Percentiles rank a stretch among this genome's conserved stretches.
phyloP scores from a whole-genome alignment of 2,329 filamentous ascomycete genomes.

The Epichloe aotearoae region DNA sequence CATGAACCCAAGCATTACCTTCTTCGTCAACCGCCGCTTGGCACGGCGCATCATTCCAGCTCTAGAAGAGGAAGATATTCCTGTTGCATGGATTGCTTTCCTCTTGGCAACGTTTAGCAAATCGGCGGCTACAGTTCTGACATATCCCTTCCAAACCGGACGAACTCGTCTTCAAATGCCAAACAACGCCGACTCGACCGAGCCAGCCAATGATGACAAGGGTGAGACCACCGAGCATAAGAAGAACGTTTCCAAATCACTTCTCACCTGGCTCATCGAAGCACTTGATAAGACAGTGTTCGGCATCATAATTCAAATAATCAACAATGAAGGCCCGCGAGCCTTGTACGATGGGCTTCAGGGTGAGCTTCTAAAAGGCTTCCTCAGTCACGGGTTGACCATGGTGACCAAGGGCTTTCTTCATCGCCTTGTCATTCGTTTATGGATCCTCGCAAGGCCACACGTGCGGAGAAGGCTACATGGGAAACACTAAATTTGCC shows the following conservation, averaged over 20 bases:
- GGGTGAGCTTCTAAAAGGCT: slow-evolving; percentile 68
- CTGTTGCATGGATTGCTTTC: slow-evolving; percentile 27
- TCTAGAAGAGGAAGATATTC: slow-evolving; percentile 28
- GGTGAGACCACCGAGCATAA: slow-evolving; percentile 4
- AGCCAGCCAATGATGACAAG: slow-evolving; percentile 3
- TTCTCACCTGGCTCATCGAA: slow-evolving; percentile 6
- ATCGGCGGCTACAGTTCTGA: slow-evolving; percentile 59
- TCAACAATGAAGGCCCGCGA: slow-evolving; percentile 48
- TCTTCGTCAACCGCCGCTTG: slow-evolving; percentile 65
- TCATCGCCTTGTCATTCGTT: slow-evolving; percentile 55
- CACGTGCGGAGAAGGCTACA: slow-evolving; percentile 13
- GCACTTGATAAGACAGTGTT: slow-evolving; percentile 41
- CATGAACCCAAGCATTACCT: slow-evolving; percentile 75
- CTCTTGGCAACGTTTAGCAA: slow-evolving; percentile 63
- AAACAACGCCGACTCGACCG: slow-evolving; percentile 12
- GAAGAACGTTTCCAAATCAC: slow-evolving; percentile 3
- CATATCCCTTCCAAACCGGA: slow-evolving; percentile 78
- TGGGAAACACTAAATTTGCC: background rate
- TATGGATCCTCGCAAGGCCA: slow-evolving; percentile 46
- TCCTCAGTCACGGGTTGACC: slow-evolving; percentile 74
- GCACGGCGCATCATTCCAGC: slow-evolving; percentile 43
- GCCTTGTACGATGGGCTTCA: slow-evolving; percentile 65
- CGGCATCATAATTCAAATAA: slow-evolving; percentile 43
- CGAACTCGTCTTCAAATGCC: slow-evolving; percentile 64
- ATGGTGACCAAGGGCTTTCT: slow-evolving; percentile 77